These are phyloP conservation scores for Daldinia decipiens DNA, from an alignment of 495 filamentous ascomycete genomes.

Conservation along the genomic window DNA sequence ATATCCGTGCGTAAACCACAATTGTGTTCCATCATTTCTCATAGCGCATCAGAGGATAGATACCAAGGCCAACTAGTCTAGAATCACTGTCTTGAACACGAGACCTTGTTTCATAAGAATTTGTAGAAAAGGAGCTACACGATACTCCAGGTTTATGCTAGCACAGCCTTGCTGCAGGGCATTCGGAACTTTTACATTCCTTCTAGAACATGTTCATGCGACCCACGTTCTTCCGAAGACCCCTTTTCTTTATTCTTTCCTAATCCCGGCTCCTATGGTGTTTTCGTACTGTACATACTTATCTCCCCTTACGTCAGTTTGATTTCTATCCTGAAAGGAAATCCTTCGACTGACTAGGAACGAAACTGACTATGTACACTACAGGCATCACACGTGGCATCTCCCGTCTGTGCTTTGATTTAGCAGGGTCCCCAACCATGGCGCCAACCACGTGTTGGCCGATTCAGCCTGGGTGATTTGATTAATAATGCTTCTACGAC, in stretches of 20 bases:
- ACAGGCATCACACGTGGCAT: constrained; percentile 44
- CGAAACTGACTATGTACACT: constrained; percentile 23
- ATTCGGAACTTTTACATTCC: constrained; percentile 18
- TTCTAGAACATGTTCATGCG: constrained; percentile 30
- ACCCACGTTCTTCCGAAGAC: constrained; percentile 5
- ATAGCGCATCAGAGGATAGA: not conserved
- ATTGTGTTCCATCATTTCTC: not conserved
- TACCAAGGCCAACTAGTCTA: not conserved
- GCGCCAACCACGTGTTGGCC: constrained; percentile 37
- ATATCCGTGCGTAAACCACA: not conserved
- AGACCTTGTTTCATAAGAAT: constrained; percentile 29
- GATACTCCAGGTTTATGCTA: constrained; percentile 1
- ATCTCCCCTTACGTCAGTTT: constrained; percentile 14
- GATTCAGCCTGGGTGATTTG: constrained; percentile 6
- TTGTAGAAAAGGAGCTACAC: constrained; percentile 2
- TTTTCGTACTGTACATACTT: constrained; percentile 25
- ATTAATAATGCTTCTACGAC: constrained; percentile 21
- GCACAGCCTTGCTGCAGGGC: constrained; percentile 20
- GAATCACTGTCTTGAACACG: constrained; percentile 4
- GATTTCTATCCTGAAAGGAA: constrained; percentile 27
- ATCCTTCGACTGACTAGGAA: constrained; percentile 33
- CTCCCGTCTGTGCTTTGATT: constrained; percentile 37
- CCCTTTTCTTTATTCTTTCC: constrained; percentile 7
- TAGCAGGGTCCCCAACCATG: constrained; percentile 33
- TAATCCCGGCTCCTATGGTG: not conserved